Percentiles rank a stretch among this genome's conserved stretches.
Conservation (phyloP, 257 asterid species). For the Jaltomata sinuosa region DNA sequence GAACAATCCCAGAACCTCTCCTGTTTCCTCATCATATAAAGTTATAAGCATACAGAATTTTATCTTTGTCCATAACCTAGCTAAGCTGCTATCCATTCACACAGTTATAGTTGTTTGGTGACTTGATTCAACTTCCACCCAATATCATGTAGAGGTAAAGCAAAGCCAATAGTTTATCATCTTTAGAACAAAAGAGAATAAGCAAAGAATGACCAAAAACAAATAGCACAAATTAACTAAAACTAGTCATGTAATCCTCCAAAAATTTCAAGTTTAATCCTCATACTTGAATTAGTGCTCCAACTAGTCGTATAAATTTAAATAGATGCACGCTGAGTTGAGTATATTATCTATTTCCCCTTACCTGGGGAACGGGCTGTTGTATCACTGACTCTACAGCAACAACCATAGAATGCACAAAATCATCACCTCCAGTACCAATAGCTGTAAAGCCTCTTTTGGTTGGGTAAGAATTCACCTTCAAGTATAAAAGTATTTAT, state of each 20-base stretch:
- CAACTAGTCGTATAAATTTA: not conserved
- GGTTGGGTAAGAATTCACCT: constrained; percentile 92
- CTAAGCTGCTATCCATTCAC: not conserved
- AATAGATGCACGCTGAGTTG: not conserved
- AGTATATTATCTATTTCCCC: not conserved
- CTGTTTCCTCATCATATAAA: not conserved
- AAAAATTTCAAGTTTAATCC: not conserved
- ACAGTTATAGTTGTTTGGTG: not conserved
- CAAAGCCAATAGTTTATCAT: not conserved
- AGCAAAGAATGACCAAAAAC: not conserved
- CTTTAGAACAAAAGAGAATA: not conserved
- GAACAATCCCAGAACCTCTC: not conserved
- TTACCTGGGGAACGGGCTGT: constrained; percentile 66
- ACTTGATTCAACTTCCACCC: not conserved
- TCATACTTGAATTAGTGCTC: not conserved
- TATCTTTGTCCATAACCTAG: not conserved
- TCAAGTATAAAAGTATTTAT: not conserved
- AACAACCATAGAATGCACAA: constrained; percentile 90
- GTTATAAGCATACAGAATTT: not conserved
- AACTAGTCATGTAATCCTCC: not conserved
- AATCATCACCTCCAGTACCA: constrained; percentile 93
- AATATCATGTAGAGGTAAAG: not conserved
- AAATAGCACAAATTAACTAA: not conserved
- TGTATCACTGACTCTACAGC: constrained; percentile 91
- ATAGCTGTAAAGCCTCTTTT: constrained; percentile 92